phyloP scores from a whole-genome alignment of 2,329 filamentous ascomycete genomes.

The Colletotrichum spinosum region DNA sequence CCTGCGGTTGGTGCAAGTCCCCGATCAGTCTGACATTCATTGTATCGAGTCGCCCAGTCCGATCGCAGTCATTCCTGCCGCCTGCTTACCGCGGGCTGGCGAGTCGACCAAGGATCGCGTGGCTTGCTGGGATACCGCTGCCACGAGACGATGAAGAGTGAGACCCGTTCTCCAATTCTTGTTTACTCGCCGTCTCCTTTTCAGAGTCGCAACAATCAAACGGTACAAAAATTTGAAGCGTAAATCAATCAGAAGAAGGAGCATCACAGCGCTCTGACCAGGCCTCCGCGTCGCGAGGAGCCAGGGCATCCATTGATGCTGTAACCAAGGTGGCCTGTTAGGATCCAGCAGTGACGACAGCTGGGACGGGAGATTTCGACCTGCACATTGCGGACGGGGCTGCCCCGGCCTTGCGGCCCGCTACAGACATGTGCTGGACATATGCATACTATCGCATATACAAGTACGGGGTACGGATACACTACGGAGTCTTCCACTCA shows the following conservation, averaged over 20 bases:
- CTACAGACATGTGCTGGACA: slow-evolving; percentile 29
- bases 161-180: slow-evolving; percentile 23
- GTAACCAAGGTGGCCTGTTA: not conserved
- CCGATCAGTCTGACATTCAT: slow-evolving; percentile 18
- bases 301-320: not conserved
- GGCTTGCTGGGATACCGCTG: slow-evolving; percentile 26
- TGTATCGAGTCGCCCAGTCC: slow-evolving; percentile 2
- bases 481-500: no score
- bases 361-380: slow-evolving; percentile 30
- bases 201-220: slow-evolving; percentile 21
- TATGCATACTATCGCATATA: slow-evolving; percentile 15
- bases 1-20: slow-evolving; percentile 22
- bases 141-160: slow-evolving; percentile 21
- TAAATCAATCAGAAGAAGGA: slow-evolving; percentile 14
- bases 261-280: slow-evolving; percentile 15
- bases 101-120: slow-evolving; percentile 18
- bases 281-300: slow-evolving; percentile 1
- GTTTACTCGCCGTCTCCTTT: slow-evolving; percentile 14
- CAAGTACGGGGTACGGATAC: no score
- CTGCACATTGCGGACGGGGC: slow-evolving; percentile 24
- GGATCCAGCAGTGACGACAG: slow-evolving; percentile 21
- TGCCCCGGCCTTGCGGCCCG: slow-evolving; percentile 19
- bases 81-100: slow-evolving; percentile 12
- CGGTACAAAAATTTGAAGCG: slow-evolving; percentile 8
- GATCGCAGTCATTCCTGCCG: slow-evolving; percentile 16